Conservation (phyloP, 768 basidiomycete genomes). For the Amanita inopinata region DNA sequence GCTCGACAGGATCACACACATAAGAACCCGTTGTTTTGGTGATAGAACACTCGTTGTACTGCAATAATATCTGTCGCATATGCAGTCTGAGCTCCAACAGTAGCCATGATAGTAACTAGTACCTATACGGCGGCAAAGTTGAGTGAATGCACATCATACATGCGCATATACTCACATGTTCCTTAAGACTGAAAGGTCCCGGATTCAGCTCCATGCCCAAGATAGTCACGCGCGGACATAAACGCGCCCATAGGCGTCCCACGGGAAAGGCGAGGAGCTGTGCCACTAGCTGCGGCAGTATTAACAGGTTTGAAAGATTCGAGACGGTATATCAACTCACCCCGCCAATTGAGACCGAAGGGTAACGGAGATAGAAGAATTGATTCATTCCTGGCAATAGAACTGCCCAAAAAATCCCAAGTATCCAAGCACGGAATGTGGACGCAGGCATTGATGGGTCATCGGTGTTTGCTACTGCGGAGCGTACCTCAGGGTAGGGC, state of each 20-base stretch:
- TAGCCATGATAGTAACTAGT: constrained; percentile 58
- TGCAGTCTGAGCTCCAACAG: constrained; percentile 43
- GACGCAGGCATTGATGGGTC: constrained; percentile 54
- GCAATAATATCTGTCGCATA: constrained; percentile 67
- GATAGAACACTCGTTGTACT: constrained; percentile 63
- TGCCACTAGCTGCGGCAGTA: constrained; percentile 41
- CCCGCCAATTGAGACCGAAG: constrained; percentile 49
- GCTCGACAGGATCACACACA: constrained; percentile 18
- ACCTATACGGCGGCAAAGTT: constrained; percentile 25
- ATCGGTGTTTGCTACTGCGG: constrained; percentile 67
- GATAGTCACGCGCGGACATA: constrained; percentile 41
- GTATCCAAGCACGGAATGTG: constrained; percentile 49
- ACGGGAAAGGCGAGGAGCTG: constrained; percentile 63
- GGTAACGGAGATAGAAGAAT: constrained; percentile 69
- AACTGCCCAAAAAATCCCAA: constrained; percentile 47
- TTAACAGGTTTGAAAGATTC: constrained; percentile 13
- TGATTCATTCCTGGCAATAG: constrained; percentile 68
- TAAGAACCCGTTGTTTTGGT: constrained; percentile 42
- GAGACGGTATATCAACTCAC: constrained; percentile 18
- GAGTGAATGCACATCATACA: constrained; percentile 9
- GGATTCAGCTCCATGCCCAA: constrained; percentile 61
- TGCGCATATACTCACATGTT: constrained; percentile 25
- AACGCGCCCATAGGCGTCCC: constrained; percentile 56
- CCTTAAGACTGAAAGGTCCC: constrained; percentile 72
- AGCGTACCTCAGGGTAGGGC: constrained; percentile 77